Evolutionary conservation across 2,329 filamentous ascomycete genomes (phyloP).

Genomic region (Trichophyton schoenleinii): DNA sequence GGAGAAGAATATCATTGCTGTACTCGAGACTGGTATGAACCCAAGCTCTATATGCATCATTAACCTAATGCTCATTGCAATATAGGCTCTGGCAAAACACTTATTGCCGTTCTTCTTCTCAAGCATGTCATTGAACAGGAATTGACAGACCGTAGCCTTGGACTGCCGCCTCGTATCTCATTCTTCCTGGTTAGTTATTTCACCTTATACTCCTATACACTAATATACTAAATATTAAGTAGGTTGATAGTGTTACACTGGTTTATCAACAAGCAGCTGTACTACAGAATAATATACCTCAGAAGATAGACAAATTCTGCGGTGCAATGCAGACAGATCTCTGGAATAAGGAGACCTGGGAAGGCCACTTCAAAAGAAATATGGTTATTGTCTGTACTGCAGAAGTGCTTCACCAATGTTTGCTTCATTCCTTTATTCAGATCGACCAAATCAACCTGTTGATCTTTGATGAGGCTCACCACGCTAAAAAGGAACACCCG

Average conservation of each 20-base stretch:
- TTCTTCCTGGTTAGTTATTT: conserved; percentile 63
- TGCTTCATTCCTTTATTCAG: conserved; percentile 64
- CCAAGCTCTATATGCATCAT: conserved; percentile 12
- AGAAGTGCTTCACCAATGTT: conserved; percentile 66
- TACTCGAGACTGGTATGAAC: conserved; percentile 66
- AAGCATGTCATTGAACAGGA: conserved; percentile 66
- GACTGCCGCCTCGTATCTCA: conserved; percentile 51
- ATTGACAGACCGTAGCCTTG: conserved; percentile 52
- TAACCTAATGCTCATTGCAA: conserved; percentile 4
- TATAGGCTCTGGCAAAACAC: conserved; percentile 76
- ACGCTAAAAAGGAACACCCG: conserved; percentile 84
- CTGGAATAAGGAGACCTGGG: conserved; percentile 50
- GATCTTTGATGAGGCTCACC: conserved; percentile 92
- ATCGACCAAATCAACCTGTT: conserved; percentile 80
- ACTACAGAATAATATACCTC: conserved; percentile 65
- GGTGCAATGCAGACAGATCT: conserved; percentile 54
- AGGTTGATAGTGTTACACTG: conserved; percentile 76
- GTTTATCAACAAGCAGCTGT: conserved; percentile 84
- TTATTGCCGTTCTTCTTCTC: conserved; percentile 83
- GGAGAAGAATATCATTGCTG: conserved; percentile 73
- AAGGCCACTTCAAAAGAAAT: conserved; percentile 46
- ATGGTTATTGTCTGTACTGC: conserved; percentile 90
- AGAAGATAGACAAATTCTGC: conserved; percentile 60
- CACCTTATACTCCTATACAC: background rate
- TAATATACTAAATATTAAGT: conserved; percentile 13